Conservation (phyloP, 2,329 filamentous ascomycete genomes). For the Microsporum audouinii region DNA sequence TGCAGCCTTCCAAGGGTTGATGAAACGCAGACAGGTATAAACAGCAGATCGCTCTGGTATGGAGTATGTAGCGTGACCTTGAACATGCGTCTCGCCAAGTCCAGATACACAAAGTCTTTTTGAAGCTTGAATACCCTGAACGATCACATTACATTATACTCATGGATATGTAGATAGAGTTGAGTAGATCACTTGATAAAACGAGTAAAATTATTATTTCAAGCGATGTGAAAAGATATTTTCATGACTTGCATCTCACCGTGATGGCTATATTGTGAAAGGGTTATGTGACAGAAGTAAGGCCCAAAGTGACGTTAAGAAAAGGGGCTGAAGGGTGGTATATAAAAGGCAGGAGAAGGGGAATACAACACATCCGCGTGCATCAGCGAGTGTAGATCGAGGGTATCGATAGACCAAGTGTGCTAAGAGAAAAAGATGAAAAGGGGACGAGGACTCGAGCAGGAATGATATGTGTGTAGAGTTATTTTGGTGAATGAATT, state of each 20-base stretch:
- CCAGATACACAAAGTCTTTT: too few relatives aligned
- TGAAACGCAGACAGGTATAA: too few relatives aligned
- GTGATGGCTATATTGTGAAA: background rate
- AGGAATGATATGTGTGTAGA: background rate
- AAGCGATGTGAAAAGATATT: background rate
- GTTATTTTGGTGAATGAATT: background rate
- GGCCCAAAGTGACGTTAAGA: background rate
- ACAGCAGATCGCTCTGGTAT: too few relatives aligned
- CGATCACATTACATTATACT: too few relatives aligned
- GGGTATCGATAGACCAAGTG: background rate
- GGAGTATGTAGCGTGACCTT: too few relatives aligned
- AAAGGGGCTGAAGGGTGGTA: background rate
- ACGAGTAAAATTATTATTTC: too few relatives aligned
- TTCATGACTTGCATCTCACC: conserved; percentile 1
- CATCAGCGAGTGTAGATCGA: background rate
- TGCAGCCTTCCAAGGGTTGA: too few relatives aligned
- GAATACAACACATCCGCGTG: background rate
- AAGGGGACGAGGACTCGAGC: background rate
- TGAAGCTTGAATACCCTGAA: too few relatives aligned
- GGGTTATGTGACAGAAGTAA: background rate
- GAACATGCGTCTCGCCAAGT: too few relatives aligned
- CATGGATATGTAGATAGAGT: too few relatives aligned
- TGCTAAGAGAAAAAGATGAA: background rate
- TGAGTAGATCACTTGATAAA: too few relatives aligned
- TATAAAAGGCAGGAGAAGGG: background rate